Conservation (phyloP, 306 rosid genomes). For the Malus sieversii region DNA sequence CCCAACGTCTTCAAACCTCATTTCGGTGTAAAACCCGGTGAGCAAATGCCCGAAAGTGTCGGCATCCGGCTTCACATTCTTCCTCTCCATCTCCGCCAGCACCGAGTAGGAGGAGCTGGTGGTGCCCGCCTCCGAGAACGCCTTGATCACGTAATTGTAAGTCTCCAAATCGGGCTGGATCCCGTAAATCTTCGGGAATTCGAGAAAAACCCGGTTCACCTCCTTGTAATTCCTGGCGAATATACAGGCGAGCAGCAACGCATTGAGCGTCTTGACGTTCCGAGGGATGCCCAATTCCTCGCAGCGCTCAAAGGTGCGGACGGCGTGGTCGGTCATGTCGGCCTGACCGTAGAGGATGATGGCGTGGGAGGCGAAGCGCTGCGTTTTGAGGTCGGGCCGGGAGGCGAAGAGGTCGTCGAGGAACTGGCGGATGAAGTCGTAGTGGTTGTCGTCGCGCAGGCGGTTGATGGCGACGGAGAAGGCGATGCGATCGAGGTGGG, state of each 20-base stretch:
- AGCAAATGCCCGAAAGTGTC: conserved; percentile 32
- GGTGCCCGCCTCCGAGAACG: conserved; percentile 58
- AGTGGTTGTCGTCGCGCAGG: conserved; percentile 50
- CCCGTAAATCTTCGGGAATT: conserved; percentile 48
- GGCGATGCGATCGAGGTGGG: conserved; percentile 57
- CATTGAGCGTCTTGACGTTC: conserved; percentile 52
- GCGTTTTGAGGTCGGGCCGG: conserved; percentile 57
- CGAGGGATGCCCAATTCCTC: conserved; percentile 30
- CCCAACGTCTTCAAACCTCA: conserved; percentile 60
- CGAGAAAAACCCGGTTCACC: conserved; percentile 46
- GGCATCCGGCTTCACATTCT: conserved; percentile 38
- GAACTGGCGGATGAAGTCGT: conserved; percentile 46
- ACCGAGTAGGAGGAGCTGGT: conserved; percentile 49
- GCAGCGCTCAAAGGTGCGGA: conserved; percentile 41
- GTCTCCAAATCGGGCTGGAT: conserved; percentile 56
- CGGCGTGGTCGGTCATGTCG: conserved; percentile 53
- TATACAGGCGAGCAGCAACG: conserved; percentile 51
- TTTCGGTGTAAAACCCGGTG: conserved; percentile 59
- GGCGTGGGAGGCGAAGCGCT: conserved; percentile 53
- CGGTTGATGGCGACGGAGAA: conserved; percentile 55
- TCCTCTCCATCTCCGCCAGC: conserved; percentile 70
- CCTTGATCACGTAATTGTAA: conserved; percentile 50
- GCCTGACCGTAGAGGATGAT: conserved; percentile 78
- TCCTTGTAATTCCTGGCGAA: conserved; percentile 52
- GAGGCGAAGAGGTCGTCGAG: conserved; percentile 41